Evolutionary conservation across 2,329 filamentous ascomycete species (phyloP), one percentile per base, ranked within the genome.

Genomic region (Hypoxylon sp.): DNA sequence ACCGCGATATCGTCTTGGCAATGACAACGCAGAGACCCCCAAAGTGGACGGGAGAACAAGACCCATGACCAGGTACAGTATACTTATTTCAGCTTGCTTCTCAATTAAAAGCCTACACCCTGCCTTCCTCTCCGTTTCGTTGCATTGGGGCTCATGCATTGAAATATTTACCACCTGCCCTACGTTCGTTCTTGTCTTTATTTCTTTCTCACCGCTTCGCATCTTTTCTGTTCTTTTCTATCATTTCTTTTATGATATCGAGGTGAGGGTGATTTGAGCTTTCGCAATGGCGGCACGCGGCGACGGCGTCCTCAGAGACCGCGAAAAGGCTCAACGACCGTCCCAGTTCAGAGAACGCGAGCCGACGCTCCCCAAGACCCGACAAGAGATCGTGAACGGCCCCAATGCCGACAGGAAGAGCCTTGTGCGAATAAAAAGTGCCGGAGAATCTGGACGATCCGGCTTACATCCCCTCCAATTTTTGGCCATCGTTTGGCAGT

Each of bases 381-480:
- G 65, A 25, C 69, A 74, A 32, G 74, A 76, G 25, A 57, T 72
- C 17, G 65, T 62, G 38, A 65, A 60, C 48, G 69, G 68, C 60
- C 60, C 65, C 38, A 59, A 69, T 34, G 60, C 50, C 11, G 60
- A 65, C 5, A 60, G 60, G 28, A 70, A 57, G 34, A 68, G 69
- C 32, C 38, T 71, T 17, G 36, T 79, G n/a, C 70, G 68, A 19
- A 73, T 83, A 53, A 80, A 76, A 63, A 61, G 74, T 10, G 75
- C 75, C 6, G 91, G 91, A 67, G 91, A 93, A 79, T 92, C 90
- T 76, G 91, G 91, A 38, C 86, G 91, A 38, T 80, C 76, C 4
- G 91, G 91, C 49, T 77, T 94, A 67, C 84, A 93, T 72, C 89
- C 89, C 0, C 58, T 85, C 46, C 84, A 88, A 59, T 92, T 93